These are phyloP conservation scores for Eutypa lata DNA, from an alignment of 2,329 filamentous ascomycete species.

Conservation along the genomic window DNA sequence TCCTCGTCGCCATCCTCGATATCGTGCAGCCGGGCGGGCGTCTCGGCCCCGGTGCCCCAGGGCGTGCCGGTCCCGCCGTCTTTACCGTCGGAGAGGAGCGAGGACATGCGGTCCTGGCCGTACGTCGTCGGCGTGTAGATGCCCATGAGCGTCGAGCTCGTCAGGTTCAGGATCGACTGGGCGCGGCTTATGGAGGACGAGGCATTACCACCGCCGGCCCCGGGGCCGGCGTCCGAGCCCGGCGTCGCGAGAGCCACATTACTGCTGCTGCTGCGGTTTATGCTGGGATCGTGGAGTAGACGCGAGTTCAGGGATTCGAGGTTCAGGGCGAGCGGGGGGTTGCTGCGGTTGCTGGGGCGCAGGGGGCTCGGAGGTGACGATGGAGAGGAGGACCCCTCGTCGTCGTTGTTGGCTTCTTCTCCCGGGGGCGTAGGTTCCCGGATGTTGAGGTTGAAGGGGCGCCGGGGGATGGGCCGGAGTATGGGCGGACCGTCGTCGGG, in stretches of 20 bases:
- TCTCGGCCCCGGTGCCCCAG: slow-evolving; percentile 75
- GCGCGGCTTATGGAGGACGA: slow-evolving; percentile 58
- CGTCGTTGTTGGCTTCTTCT: slow-evolving; percentile 15
- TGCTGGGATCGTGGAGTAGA: slow-evolving; percentile 21
- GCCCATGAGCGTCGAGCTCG: slow-evolving; percentile 82
- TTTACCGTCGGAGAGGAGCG: slow-evolving; percentile 31
- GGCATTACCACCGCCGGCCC: slow-evolving; percentile 4
- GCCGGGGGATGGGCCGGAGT: slow-evolving; percentile 67
- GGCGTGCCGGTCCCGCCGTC: slow-evolving; percentile 58
- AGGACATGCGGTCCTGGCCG: slow-evolving; percentile 41
- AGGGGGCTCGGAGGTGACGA: too few species aligned
- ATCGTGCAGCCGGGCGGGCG: slow-evolving; percentile 50
- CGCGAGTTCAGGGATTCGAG: slow-evolving; percentile 34
- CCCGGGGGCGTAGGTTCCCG: slow-evolving; percentile 43
- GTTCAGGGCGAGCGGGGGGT: slow-evolving; percentile 30
- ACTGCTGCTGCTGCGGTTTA: slow-evolving; percentile 2
- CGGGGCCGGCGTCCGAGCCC: slow-evolving; percentile 24
- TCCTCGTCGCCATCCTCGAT: slow-evolving; percentile 35
- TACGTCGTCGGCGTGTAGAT: slow-evolving; percentile 76
- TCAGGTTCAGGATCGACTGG: slow-evolving; percentile 80
- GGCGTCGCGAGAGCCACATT: slow-evolving; percentile 9
- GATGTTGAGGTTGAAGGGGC: slow-evolving; percentile 63
- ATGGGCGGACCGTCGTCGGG: slow-evolving; percentile 47
- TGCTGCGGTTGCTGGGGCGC: too few species aligned
- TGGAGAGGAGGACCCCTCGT: slow-evolving; percentile 40